Evolutionary conservation across 1,284 basidiomycete species (phyloP), one percentile per base, ranked within the genome.

Genomic region (Gomphus bonarii): DNA sequence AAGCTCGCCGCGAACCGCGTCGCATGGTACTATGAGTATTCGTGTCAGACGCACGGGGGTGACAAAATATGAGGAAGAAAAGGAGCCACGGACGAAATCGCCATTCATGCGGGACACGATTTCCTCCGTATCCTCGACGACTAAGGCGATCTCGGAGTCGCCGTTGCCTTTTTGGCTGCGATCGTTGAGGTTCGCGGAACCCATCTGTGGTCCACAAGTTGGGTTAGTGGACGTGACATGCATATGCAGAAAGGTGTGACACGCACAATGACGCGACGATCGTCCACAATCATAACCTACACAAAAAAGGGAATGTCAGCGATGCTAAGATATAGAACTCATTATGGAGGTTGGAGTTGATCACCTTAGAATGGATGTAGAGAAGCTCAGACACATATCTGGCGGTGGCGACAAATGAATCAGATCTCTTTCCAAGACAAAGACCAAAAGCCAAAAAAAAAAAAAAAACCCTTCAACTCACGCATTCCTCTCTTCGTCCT

Each of bases 121-220:
- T 73, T 83, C 74, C 56, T 95, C 91, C 2, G 77, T 73, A 65
- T 97, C 94, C 69, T 97, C 92, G 28, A 95, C 85, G 16, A 97
- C 82, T 6, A 95, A 72, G 1, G 89, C 90, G 63, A 97, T 95
- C 71, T 97, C 94, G 1, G 90, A 93, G 69, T 97, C 94, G 36
- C 91, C 90, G 65, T 95, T 84, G 31, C 94, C 93, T 75, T 79
- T 84, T 69, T 90, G 85, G 61, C 83, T 86, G 33, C 90, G 84
- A 63, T 93, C 91, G 65, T 97, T 97, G 63, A 95, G 72, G 68
- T 97, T 94, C 6, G 91, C 91, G 28, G 87, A 90, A 40, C 91
- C 90, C 77, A 91, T 86, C 84, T 91, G 59, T 10, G 47, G 25
- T 25, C 25, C 3, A 2, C 2, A 25, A 25, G 25, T 25, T 3